Percentiles rank a stretch among this genome's conserved stretches.
These are phyloP conservation scores for Schwanniomyces pseudopolymorphus DNA, from an alignment of 805 yeast species.

Conservation along the genomic window DNA sequence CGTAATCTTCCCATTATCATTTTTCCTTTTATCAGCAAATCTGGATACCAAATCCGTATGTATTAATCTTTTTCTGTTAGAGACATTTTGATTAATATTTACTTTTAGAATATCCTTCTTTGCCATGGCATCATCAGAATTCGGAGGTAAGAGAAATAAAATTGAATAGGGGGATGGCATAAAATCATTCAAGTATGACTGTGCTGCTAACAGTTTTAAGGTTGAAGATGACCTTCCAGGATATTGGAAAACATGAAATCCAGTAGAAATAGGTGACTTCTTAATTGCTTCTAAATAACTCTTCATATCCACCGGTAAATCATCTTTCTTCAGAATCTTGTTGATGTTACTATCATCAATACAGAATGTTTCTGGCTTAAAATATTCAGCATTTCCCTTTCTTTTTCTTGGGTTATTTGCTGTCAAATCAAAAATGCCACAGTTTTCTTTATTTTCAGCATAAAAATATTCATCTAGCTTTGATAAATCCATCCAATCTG, in stretches of 20 bases:
- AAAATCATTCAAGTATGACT: constrained; percentile 41
- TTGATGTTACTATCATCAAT: constrained; percentile 23
- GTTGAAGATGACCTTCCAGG: constrained; percentile 30
- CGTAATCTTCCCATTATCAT: not conserved
- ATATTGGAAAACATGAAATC: constrained; percentile 39
- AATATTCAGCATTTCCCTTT: constrained; percentile 11
- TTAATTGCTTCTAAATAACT: constrained; percentile 6
- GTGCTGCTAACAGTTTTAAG: constrained; percentile 30
- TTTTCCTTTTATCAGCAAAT: constrained; percentile 4
- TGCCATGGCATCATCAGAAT: not conserved
- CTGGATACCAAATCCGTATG: constrained; percentile 8
- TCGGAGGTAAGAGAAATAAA: constrained; percentile 26
- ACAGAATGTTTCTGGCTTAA: constrained; percentile 19
- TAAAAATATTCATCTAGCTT: constrained; percentile 15
- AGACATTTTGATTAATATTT: constrained; percentile 16
- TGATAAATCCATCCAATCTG: constrained; percentile 29
- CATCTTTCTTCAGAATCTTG: constrained; percentile 4
- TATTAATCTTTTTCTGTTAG: constrained; percentile 5
- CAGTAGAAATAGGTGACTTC: constrained; percentile 19
- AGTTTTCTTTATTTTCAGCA: constrained; percentile 12
- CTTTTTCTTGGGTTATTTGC: constrained; percentile 6
- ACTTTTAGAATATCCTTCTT: constrained; percentile 9
- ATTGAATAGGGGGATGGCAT: constrained; percentile 38
- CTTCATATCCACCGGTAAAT: constrained; percentile 4
- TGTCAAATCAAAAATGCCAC: constrained; percentile 18